A percentile compares a stretch with the other conserved stretches of the same genome.
phyloP scores from a whole-genome alignment of 2,329 filamentous ascomycete genomes.

The Ceratocystis ficicola region DNA sequence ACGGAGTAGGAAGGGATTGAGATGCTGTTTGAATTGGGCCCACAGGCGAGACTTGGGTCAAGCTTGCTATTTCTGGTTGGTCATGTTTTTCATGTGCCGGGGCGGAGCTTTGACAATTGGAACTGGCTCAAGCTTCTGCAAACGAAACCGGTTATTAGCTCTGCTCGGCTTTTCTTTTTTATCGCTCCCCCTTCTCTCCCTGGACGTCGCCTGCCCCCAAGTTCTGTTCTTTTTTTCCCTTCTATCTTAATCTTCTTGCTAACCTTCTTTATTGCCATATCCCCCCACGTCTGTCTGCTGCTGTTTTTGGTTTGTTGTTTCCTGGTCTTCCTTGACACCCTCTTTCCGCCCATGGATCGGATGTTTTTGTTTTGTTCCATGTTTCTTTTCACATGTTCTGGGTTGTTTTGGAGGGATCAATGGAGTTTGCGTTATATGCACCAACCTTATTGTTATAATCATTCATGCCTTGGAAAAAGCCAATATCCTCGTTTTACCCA shows the following conservation, averaged over 20 bases:
- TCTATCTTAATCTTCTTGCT: conserved; percentile 13
- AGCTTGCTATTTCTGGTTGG: no score
- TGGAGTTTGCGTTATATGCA: conserved; percentile 21
- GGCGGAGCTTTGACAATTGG: no score
- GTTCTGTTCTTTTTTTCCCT: not conserved
- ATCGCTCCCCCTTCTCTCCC: not conserved
- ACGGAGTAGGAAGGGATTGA: no score
- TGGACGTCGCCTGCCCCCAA: not conserved
- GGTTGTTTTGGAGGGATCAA: conserved; percentile 18
- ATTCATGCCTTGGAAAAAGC: conserved; percentile 17
- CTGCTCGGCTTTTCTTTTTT: conserved; percentile 9
- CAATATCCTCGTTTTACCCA: conserved; percentile 4
- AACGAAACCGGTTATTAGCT: not conserved
- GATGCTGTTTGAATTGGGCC: no score
- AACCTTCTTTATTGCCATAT: conserved; percentile 19
- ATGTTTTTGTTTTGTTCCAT: conserved; percentile 14
- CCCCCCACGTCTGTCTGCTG: conserved; percentile 13
- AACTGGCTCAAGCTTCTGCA: no score
- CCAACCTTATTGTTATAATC: conserved; percentile 19
- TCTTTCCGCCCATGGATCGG: conserved; percentile 13
- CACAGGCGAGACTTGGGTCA: no score
- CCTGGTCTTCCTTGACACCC: conserved; percentile 10
- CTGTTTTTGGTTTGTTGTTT: conserved; percentile 9
- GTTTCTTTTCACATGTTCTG: conserved; percentile 14
- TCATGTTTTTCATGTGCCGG: no score